A percentile compares a stretch with the other conserved stretches of the same genome.
These are phyloP conservation scores for Bruguiera sexangula DNA, from an alignment of 345 rosid species.

Conservation along the genomic window DNA sequence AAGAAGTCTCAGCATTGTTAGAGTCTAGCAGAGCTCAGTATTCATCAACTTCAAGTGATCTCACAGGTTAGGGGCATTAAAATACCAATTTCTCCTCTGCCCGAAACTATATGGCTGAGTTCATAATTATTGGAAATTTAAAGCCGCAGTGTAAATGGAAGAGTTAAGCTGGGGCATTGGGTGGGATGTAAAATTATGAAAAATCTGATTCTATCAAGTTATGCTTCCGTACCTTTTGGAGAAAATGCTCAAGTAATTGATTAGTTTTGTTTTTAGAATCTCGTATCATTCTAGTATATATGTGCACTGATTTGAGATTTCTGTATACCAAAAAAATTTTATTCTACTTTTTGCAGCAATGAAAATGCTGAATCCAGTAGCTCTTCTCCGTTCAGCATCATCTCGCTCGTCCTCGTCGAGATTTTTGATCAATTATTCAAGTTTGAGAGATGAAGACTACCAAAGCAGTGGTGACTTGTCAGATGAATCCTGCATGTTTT, in stretches of 20 bases:
- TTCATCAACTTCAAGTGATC: conserved; percentile 53
- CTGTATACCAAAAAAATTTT: background rate
- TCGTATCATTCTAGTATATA: background rate
- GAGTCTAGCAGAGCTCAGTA: conserved; percentile 78
- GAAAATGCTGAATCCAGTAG: conserved; percentile 91
- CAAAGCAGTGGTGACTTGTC: conserved; percentile 61
- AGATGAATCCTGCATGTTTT: conserved; percentile 54
- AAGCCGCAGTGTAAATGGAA: background rate
- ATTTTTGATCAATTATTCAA: conserved; percentile 56
- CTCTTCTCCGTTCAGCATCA: conserved; percentile 84
- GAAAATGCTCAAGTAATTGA: background rate
- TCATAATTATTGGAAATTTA: background rate
- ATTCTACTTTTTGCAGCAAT: conserved; percentile 48
- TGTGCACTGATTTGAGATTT: background rate
- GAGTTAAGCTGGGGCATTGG: no score
- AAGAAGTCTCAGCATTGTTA: conserved; percentile 66
- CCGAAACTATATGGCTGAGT: background rate
- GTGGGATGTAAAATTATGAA: background rate
- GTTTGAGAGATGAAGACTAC: conserved; percentile 48
- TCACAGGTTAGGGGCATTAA: conserved; percentile 48
- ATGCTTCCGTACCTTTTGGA: background rate
- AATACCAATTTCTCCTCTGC: background rate
- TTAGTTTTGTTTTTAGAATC: no score
- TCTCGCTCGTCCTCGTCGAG: conserved; percentile 82
- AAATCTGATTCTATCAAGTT: background rate